Conservation (phyloP, 805 yeast species). For the Pichia gijzeniarum region DNA sequence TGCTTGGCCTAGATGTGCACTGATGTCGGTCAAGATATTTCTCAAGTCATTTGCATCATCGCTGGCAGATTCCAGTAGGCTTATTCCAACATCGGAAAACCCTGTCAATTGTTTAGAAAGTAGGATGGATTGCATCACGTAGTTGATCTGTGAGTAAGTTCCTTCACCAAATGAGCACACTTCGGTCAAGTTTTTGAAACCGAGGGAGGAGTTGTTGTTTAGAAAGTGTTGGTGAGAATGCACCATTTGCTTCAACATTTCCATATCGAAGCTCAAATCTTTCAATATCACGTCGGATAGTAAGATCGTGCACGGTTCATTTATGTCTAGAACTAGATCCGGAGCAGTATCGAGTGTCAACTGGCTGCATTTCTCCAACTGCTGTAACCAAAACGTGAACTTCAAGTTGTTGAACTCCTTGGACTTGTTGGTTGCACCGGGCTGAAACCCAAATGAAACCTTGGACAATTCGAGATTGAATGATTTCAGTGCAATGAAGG, state of each 20-base stretch:
- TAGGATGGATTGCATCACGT: conserved; percentile 53
- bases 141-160: conserved; percentile 64
- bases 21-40: conserved; percentile 45
- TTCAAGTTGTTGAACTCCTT: conserved; percentile 43
- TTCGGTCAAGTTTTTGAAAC: conserved; percentile 39
- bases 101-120: conserved; percentile 55
- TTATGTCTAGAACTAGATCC: conserved; percentile 28
- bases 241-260: conserved; percentile 52
- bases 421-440: conserved; percentile 29
- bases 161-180: conserved; percentile 80
- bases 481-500: conserved; percentile 57
- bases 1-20: conserved; percentile 82
- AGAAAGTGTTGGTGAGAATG: conserved; percentile 52
- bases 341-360: conserved; percentile 17
- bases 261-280: conserved; percentile 44
- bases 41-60: conserved; percentile 19
- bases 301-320: conserved; percentile 60
- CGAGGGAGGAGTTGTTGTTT: conserved; percentile 39
- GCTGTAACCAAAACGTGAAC: conserved; percentile 70
- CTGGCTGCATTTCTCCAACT: conserved; percentile 41
- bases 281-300: conserved; percentile 46
- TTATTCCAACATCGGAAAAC: conserved; percentile 34
- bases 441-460: conserved; percentile 24
- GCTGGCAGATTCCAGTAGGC: conserved; percentile 41
- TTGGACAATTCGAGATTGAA: conserved; percentile 53